Evolutionary conservation across 805 yeast genomes (phyloP), one percentile per base, ranked within the genome.

Genomic region (Pichia pseudocactophila): DNA sequence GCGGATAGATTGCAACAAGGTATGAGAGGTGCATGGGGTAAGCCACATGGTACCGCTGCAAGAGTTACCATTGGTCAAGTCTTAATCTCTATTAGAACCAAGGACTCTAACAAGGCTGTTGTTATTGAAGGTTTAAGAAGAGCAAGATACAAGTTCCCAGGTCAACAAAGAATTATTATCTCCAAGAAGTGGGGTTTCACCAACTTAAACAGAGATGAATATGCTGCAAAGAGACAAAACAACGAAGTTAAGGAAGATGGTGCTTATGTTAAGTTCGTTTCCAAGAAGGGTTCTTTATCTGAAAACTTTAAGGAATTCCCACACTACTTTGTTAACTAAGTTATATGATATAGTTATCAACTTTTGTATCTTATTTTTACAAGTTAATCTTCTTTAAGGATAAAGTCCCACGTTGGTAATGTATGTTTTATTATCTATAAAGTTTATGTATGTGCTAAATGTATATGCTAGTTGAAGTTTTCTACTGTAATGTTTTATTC

Each of bases 1-100:
- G 98, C 98, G 71, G 98, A 92, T 90, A 88, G 98, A 85, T 82
- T 92, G 76, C 98, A 92, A 80, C 97, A 92, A 79, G 98, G 98
- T 89, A 92, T 92, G 98, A 90, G 98, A 87, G 95, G 95, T 81
- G 98, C 98, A 70, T 92, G 97, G 97, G 98, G 98, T 88, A 92
- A 92, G 80, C 98, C 98, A 66, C 96, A 89, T 65, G 98, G 98
- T 80, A 79, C 88, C 66, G 98, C 97, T 64, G 98, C 98, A 65
- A 88, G 98, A 74, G 97, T 92, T 70, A 76, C 76, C 76, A 92
- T 92, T 73, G 98, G 98, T 68, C 98, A 92, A 79, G 82, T 92
- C 70, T 80, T 92, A 70, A 80, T 92, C 77, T 90, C 97, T 58
- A 87, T 87, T 71, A 90, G 98, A 80, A 85, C 97, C 74, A 90